These are phyloP conservation scores for Helotiales sp. DNA, from an alignment of 2,329 filamentous ascomycete species.

Conservation along the genomic window DNA sequence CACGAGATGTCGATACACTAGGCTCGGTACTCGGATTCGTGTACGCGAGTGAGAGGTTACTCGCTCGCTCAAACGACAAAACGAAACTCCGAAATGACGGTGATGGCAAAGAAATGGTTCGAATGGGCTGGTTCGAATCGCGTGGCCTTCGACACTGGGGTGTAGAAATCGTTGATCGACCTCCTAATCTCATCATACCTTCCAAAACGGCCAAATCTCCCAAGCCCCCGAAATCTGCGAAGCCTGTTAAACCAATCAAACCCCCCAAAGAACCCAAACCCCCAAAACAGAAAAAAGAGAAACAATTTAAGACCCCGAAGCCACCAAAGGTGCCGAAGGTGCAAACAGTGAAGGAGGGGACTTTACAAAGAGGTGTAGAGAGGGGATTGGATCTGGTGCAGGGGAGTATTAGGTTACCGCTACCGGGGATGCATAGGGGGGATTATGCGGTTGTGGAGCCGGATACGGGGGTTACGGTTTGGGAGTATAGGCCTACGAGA, in stretches of 20 bases:
- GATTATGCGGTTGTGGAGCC: too few relatives aligned
- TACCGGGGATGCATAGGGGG: too few relatives aligned
- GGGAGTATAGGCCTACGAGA: too few relatives aligned
- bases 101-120: background rate
- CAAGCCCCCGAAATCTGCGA: background rate
- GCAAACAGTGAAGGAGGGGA: too few relatives aligned
- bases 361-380: too few relatives aligned
- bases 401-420: too few relatives aligned
- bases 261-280: background rate
- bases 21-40: constrained; percentile 15
- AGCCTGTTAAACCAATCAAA: background rate
- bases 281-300: background rate
- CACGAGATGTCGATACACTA: constrained; percentile 17
- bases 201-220: background rate
- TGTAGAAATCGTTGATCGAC: constrained; percentile 11
- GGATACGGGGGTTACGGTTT: too few relatives aligned
- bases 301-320: too few relatives aligned
- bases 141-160: constrained; percentile 11
- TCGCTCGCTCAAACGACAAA: background rate
- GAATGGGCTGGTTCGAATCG: constrained; percentile 10
- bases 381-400: too few relatives aligned
- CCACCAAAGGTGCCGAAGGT: too few relatives aligned
- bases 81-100: background rate
- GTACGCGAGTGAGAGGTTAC: constrained; percentile 14
- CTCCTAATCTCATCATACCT: background rate